Evolutionary conservation across 2,329 filamentous ascomycete genomes (phyloP).

Genomic region (Phaeosphaeriaceae sp.): DNA sequence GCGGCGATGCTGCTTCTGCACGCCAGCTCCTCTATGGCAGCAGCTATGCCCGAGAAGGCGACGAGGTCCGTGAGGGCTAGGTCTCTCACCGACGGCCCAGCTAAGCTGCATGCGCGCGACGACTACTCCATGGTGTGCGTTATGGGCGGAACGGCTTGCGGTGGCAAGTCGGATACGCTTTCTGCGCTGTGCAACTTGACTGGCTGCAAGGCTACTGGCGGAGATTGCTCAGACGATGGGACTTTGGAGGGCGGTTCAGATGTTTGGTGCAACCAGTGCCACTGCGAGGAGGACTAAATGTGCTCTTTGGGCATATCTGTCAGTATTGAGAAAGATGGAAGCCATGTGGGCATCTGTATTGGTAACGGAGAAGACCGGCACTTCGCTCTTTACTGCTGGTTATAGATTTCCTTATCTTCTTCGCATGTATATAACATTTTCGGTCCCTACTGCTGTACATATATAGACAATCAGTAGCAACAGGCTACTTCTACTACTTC

Average conservation of each 20-base stretch:
- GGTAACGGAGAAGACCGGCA: too few species aligned
- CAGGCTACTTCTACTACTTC: background rate
- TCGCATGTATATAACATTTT: background rate
- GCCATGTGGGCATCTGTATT: too few species aligned
- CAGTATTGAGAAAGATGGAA: too few species aligned
- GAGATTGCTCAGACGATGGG: background rate
- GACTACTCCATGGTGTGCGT: background rate
- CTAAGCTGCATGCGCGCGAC: background rate
- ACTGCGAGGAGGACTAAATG: background rate
- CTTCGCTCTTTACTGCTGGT: background rate
- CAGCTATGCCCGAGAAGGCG: background rate
- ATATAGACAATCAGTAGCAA: background rate
- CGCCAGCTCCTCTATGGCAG: background rate
- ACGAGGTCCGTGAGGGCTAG: background rate
- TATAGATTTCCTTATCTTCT: background rate
- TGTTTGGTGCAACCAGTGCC: background rate
- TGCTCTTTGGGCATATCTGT: background rate
- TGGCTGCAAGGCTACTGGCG: background rate
- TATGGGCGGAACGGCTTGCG: background rate
- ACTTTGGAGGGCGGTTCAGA: background rate
- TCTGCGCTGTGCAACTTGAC: background rate
- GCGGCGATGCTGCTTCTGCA: slow-evolving; percentile 1
- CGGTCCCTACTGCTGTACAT: background rate
- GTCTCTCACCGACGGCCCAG: background rate
- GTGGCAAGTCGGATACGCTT: background rate